Evolutionary conservation across 2,329 filamentous ascomycete genomes (phyloP).

Genomic region (Apiospora hydei): DNA sequence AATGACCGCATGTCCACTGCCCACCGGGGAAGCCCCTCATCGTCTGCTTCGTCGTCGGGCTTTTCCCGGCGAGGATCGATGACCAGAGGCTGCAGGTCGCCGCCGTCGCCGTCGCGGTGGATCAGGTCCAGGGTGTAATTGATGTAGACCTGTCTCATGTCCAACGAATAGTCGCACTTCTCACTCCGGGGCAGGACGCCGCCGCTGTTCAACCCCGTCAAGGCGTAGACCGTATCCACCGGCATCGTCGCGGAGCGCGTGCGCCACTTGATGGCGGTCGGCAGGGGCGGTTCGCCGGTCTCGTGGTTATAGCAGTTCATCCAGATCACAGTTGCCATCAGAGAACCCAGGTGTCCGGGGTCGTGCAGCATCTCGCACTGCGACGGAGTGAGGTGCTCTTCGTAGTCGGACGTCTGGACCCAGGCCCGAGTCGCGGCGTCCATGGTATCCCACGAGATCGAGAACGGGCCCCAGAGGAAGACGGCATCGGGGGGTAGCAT

Average conservation of each 20-base stretch:
- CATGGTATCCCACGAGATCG: background rate
- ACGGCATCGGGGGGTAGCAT: slow-evolving; percentile 2
- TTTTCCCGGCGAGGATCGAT: background rate
- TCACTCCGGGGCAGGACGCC: slow-evolving; percentile 1
- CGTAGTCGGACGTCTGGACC: background rate
- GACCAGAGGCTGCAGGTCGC: background rate
- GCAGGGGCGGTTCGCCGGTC: background rate
- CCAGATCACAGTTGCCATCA: background rate
- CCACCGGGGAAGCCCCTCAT: background rate
- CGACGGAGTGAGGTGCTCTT: background rate
- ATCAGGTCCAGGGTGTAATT: slow-evolving; percentile 2
- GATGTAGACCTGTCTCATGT: background rate
- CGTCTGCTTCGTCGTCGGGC: background rate
- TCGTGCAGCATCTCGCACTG: background rate
- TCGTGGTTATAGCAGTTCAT: background rate
- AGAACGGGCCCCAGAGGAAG: slow-evolving; percentile 13
- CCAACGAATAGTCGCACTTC: slow-evolving; percentile 21
- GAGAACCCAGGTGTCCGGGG: background rate
- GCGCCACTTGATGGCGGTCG: slow-evolving; percentile 10
- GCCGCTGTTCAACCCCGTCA: background rate
- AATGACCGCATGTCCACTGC: background rate
- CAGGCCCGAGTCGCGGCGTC: background rate
- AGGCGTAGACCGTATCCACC: slow-evolving; percentile 17
- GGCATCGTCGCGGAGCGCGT: background rate
- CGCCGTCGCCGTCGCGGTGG: background rate